Percentiles rank a stretch among this genome's conserved stretches.
Conservation (phyloP, 2,329 filamentous ascomycete genomes). For the Colletotrichum tamarilloi region DNA sequence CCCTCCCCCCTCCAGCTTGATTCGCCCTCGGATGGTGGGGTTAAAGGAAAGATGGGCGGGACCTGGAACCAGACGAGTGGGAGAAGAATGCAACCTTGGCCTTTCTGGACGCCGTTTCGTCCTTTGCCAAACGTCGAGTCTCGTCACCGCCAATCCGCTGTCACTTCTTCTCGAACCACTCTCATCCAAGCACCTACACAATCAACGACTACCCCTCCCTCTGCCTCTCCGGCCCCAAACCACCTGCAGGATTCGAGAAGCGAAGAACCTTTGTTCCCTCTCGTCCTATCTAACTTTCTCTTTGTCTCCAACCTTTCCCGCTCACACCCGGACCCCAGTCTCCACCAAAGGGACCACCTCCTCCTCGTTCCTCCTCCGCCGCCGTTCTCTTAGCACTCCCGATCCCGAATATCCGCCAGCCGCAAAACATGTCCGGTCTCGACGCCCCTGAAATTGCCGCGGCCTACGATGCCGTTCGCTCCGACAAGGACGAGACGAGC, state of each 20-base stretch:
- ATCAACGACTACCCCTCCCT: background rate
- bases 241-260: background rate
- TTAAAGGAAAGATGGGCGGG: background rate
- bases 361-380: background rate
- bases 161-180: background rate
- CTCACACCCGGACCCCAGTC: background rate
- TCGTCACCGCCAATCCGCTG: slow-evolving; percentile 23
- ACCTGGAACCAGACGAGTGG: background rate
- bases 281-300: background rate
- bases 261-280: background rate
- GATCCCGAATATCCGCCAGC: slow-evolving; percentile 1
- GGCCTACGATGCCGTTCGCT: slow-evolving; percentile 75
- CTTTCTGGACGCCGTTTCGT: slow-evolving; percentile 29
- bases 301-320: background rate
- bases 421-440: slow-evolving; percentile 63
- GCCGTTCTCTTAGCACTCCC: background rate
- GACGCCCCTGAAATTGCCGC: slow-evolving; percentile 69
- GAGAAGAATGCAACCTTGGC: slow-evolving; percentile 32
- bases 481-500: slow-evolving; percentile 73
- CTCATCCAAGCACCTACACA: slow-evolving; percentile 12
- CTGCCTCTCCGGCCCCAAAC: background rate
- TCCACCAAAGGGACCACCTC: background rate
- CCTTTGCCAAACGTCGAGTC: slow-evolving; percentile 13
- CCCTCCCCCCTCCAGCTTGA: slow-evolving; percentile 19
- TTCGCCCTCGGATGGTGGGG: slow-evolving; percentile 31